Conservation (phyloP, 768 basidiomycete genomes). For the Phallus indusiatus region DNA sequence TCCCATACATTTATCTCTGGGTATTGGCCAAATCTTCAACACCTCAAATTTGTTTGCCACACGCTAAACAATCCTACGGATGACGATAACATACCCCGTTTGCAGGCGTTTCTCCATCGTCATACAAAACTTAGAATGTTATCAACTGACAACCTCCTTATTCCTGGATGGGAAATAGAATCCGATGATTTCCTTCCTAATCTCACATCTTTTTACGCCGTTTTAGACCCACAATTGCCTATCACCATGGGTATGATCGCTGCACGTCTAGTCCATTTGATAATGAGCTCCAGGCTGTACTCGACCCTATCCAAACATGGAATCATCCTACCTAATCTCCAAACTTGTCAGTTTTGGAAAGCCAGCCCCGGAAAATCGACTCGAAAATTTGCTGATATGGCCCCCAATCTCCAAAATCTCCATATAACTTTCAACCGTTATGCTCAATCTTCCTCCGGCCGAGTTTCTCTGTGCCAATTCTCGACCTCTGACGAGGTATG, state of each 20-base stretch:
- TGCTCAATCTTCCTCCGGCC: no score
- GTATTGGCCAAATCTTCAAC: background rate
- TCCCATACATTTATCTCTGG: background rate
- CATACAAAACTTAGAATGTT: background rate
- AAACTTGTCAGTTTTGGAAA: background rate
- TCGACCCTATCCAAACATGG: background rate
- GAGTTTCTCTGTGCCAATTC: no score
- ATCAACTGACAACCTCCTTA: background rate
- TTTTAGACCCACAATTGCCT: no score
- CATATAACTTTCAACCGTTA: background rate
- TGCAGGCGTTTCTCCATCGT: background rate
- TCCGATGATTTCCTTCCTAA: background rate
- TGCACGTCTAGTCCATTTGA: background rate
- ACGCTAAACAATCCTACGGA: background rate
- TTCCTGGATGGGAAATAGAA: background rate
- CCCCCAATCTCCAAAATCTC: background rate
- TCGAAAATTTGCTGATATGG: background rate
- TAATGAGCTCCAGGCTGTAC: background rate
- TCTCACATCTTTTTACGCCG: background rate
- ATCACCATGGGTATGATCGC: background rate
- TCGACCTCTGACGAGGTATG: no score
- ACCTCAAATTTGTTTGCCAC: background rate
- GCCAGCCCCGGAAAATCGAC: no score
- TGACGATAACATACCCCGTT: background rate
- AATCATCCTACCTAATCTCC: background rate